phyloP scores from a whole-genome alignment of 495 filamentous ascomycete species.

The Neurospora intermedia region DNA sequence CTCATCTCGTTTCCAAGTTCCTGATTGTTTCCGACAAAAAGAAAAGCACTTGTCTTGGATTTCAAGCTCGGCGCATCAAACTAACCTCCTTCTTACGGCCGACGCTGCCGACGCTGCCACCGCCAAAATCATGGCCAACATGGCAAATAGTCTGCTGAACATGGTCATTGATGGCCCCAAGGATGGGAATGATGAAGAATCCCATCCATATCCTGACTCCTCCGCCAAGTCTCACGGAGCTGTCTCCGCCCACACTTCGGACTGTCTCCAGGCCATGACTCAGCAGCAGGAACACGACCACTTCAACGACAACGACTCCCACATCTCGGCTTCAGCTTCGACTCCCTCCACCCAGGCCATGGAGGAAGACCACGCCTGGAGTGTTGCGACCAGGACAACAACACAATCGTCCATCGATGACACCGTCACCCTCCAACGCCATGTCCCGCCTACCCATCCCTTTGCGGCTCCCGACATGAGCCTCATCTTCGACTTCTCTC shows the following conservation, averaged over 20 bases:
- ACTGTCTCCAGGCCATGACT: not conserved
- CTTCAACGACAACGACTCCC: not conserved
- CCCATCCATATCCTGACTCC: not conserved
- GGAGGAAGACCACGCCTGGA: not conserved
- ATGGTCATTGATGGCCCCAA: not conserved
- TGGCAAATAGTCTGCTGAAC: not conserved
- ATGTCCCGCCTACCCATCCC: not conserved
- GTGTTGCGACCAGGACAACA: not conserved
- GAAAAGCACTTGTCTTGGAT: not conserved
- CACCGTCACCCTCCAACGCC: not conserved
- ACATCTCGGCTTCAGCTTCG: not conserved
- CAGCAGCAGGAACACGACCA: not conserved
- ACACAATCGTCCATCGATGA: not conserved
- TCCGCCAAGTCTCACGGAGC: not conserved
- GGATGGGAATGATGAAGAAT: not conserved
- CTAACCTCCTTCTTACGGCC: not conserved
- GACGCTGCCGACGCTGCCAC: not conserved
- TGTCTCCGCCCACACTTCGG: not conserved
- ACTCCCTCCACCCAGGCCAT: not conserved
- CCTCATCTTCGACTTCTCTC: conserved; percentile 36
- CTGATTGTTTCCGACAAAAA: not conserved
- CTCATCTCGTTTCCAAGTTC: not conserved
- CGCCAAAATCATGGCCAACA: not conserved
- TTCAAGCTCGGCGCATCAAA: not conserved
- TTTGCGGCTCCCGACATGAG: conserved; percentile 5